Base-by-base conservation (phyloP, 129 eudicot genomes). In the Glebionis coronaria region DNA sequence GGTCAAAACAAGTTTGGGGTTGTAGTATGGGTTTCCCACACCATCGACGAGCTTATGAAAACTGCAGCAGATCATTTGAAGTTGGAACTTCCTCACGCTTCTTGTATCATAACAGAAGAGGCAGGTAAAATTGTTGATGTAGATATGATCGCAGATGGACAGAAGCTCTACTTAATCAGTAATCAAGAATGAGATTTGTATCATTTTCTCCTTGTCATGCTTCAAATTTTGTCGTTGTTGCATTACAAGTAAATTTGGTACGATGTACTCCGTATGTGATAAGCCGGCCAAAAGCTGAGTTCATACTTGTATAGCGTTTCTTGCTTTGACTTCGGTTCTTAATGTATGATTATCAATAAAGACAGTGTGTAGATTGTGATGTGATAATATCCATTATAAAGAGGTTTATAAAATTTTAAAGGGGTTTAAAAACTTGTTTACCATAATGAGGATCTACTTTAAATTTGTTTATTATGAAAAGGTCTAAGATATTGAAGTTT, bases 11-110 rank as follows among this genome's bases (percentile, higher is more conserved):
- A 62, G 56, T 72, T 49, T 28, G 99, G 99, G 23, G 46, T 94
- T 61, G 85, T 84, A 7, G 42, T 94, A 68, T 94, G 99, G 99
- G 82, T 94, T 15, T 88, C 99, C 8, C 73, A 66, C 45, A 87
- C 82, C 61, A 81, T 90, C 5, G 97, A 87, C 16, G 97, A 94
- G 82, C 97, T 94, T 13, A 78, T 87, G 15, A 51, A 80, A 70
- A 61, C 64, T 40, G 93, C 95, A 70, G 63, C 82, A 20, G 56
- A 73, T 47, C 74, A 84, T 73, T 78, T 88, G 50, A 70, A 81
- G 63, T 73, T 90, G 38, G 56, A 77, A 1, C 25, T 74, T 63
- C 9, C 76, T n/a, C 52, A 46, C 7, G 50, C 57, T 57, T 75
- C 77, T 69, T 82, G 81, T 67, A 74, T 93, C 27, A 54, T 89